phyloP scores from a whole-genome alignment of 371 early-diverging fungal species.

The Mucor racemosus region DNA sequence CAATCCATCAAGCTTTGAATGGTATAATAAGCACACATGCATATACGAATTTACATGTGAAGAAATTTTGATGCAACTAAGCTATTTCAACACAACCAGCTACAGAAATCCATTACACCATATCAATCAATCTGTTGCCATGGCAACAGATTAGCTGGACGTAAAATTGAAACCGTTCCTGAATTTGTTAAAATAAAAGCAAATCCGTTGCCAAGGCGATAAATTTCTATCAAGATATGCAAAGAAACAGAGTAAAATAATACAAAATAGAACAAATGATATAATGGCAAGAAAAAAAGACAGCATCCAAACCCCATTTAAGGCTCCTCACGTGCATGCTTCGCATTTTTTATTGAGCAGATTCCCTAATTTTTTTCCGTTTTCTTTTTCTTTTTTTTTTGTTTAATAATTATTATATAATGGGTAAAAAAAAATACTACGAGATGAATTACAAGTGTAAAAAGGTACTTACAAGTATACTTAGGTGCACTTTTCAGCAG shows the following conservation, averaged over 20 bases:
- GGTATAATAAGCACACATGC: background rate
- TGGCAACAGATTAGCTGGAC: background rate
- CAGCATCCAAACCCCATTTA: background rate
- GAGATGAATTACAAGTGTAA: background rate
- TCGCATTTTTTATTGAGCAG: slow-evolving; percentile 6
- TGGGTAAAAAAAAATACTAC: background rate
- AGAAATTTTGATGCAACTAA: background rate
- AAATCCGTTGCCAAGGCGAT: background rate
- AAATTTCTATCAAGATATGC: background rate
- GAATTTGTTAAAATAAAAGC: background rate
- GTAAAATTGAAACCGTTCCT: background rate
- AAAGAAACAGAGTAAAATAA: background rate
- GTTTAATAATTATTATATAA: background rate
- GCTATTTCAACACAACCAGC: background rate
- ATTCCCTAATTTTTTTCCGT: background rate
- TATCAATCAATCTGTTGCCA: background rate
- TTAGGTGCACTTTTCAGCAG: slow-evolving; percentile 54
- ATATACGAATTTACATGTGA: background rate
- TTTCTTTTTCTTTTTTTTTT: background rate
- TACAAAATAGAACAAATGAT: background rate
- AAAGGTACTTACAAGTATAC: too few relatives aligned
- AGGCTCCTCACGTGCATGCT: slow-evolving; percentile 8
- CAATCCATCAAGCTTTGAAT: background rate
- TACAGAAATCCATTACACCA: background rate
- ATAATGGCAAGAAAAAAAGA: background rate